Evolutionary conservation across 306 rosid genomes (phyloP).

Genomic region (Citrullus amarus): DNA sequence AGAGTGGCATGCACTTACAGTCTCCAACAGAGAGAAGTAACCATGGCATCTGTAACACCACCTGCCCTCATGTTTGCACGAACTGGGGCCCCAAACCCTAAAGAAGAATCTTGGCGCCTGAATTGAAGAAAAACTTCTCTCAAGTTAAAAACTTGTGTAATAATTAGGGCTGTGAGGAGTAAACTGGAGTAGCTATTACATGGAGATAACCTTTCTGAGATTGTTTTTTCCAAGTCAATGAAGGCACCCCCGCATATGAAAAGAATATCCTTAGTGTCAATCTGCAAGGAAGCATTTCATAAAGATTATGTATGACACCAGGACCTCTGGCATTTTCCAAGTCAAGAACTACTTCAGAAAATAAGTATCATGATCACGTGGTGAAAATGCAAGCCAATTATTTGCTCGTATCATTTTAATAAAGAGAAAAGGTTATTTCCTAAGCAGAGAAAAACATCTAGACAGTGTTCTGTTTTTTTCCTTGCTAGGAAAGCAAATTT

Average conservation of each 20-base stretch:
- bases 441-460: not conserved
- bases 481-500: not conserved
- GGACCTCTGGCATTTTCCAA: not conserved
- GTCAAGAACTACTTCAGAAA: not conserved
- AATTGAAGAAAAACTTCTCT: conserved; percentile 12
- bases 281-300: conserved; percentile 30
- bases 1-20: conserved; percentile 35
- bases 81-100: conserved; percentile 94
- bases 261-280: conserved; percentile 94
- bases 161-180: not conserved
- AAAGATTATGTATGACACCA: not conserved
- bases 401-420: not conserved
- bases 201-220: conserved; percentile 79
- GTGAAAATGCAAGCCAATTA: not conserved
- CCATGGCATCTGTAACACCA: conserved; percentile 63
- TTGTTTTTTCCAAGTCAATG: conserved; percentile 89
- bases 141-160: conserved; percentile 6
- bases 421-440: not conserved
- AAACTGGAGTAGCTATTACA: conserved; percentile 6
- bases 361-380: not conserved
- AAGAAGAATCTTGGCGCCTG: conserved; percentile 91
- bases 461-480: not conserved
- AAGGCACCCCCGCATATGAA: conserved; percentile 98
- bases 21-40: conserved; percentile 80
- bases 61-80: conserved; percentile 89